Conservation (phyloP, 495 filamentous ascomycete genomes). For the Evansstolkia leycettana region DNA sequence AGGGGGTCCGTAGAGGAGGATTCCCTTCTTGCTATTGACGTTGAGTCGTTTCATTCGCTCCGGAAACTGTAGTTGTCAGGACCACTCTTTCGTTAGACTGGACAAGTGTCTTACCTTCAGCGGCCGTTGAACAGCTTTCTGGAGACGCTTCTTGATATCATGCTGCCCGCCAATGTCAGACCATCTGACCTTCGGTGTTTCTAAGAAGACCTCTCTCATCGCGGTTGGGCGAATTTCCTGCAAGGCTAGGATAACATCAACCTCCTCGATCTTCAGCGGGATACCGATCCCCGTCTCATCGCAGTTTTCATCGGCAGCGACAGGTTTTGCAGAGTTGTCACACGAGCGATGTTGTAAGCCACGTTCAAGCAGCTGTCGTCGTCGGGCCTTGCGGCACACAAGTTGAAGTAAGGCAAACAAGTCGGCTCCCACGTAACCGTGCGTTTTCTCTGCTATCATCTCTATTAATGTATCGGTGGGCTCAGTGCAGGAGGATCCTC, state of each 20-base stretch:
- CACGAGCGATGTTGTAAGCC: background rate
- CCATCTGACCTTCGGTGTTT: conserved; percentile 80
- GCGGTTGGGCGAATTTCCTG: conserved; percentile 60
- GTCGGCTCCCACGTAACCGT: conserved; percentile 59
- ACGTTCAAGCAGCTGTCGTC: conserved; percentile 15
- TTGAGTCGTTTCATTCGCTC: conserved; percentile 47
- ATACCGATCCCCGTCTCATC: conserved; percentile 5
- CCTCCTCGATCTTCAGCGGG: conserved; percentile 24
- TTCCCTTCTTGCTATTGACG: conserved; percentile 61
- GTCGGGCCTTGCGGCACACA: conserved; percentile 30
- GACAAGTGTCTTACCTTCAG: conserved; percentile 35
- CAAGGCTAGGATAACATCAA: conserved; percentile 44
- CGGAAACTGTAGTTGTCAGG: conserved; percentile 30
- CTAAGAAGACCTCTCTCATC: conserved; percentile 82
- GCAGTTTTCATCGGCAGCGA: background rate
- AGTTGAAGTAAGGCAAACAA: conserved; percentile 38
- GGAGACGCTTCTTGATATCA: conserved; percentile 59
- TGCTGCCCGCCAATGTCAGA: conserved; percentile 83
- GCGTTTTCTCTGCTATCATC: conserved; percentile 43
- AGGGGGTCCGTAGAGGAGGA: conserved; percentile 87
- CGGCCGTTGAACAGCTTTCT: conserved; percentile 53
- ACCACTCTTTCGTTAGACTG: background rate
- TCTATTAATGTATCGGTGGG: conserved; percentile 26
- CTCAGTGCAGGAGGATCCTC: conserved; percentile 16
- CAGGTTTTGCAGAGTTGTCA: background rate